Evolutionary conservation across 129 eudicot species (phyloP).

Genomic region (Tagetes patula): DNA sequence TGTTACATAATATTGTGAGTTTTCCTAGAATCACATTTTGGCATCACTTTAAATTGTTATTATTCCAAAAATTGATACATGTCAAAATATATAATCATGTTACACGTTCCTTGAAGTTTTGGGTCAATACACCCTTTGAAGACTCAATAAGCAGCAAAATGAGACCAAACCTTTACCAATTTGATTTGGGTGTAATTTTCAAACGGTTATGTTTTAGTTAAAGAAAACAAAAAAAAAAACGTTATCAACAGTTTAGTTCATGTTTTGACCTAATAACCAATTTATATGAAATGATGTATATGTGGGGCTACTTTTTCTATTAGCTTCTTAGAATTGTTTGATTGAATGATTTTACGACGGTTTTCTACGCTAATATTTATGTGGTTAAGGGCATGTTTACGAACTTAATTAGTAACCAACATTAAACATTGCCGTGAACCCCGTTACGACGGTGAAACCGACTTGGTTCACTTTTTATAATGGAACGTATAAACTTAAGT

Average conservation of each 20-base stretch:
- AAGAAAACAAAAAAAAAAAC: neutral
- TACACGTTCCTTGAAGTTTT: neutral
- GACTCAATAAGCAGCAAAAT: no score
- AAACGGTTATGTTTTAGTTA: neutral
- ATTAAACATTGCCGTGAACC: no score
- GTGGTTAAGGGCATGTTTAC: no score
- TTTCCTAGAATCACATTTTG: no score
- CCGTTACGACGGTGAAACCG: no score
- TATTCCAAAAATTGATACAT: no score
- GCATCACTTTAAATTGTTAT: neutral
- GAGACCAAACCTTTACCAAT: neutral
- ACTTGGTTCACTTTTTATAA: no score
- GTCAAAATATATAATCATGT: no score
- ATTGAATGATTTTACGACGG: neutral
- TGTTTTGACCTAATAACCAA: neutral
- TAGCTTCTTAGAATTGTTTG: constrained; percentile 3
- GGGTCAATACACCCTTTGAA: neutral
- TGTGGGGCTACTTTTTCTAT: neutral
- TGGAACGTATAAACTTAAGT: no score
- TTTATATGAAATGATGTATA: neutral
- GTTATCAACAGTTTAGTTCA: neutral
- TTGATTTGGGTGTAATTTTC: neutral
- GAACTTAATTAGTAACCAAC: no score
- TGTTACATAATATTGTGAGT: no score
- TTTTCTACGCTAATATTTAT: no score